Conservation (phyloP, 2,329 filamentous ascomycete genomes). For the Nothophoma quercina region DNA sequence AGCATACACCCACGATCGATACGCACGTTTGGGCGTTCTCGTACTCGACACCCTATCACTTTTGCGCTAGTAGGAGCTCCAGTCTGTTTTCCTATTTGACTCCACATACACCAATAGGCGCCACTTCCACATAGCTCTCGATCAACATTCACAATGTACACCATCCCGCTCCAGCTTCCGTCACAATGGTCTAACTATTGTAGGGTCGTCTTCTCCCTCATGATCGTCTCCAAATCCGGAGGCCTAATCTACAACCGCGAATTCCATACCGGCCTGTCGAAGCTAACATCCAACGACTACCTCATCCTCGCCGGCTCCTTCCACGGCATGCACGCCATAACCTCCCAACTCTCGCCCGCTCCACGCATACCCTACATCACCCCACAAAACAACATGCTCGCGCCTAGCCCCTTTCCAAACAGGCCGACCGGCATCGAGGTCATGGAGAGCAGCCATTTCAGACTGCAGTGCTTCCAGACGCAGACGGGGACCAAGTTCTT, state of each 20-base stretch:
- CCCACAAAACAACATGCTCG: conserved; percentile 26
- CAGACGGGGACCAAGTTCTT: conserved; percentile 95
- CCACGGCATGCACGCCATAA: conserved; percentile 78
- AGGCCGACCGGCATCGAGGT: conserved; percentile 82
- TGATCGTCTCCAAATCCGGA: conserved; percentile 98
- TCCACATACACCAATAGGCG: too few species aligned
- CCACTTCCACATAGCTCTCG: too few species aligned
- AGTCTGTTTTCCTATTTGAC: not conserved
- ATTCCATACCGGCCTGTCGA: conserved; percentile 86
- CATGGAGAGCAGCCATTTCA: conserved; percentile 92
- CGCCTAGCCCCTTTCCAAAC: conserved; percentile 43
- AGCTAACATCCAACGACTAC: conserved; percentile 94
- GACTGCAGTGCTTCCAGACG: conserved; percentile 94
- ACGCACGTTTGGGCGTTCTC: conserved; percentile 1
- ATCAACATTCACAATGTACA: conserved; percentile 27
- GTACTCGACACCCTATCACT: not conserved
- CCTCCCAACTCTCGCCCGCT: conserved; percentile 51
- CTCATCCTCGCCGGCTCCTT: conserved; percentile 97
- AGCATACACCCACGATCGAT: not conserved
- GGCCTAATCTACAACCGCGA: conserved; percentile 95
- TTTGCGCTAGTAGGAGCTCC: too few species aligned
- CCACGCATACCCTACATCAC: conserved; percentile 36
- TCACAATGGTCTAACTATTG: too few species aligned
- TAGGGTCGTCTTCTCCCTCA: conserved; percentile 95
- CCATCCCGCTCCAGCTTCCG: too few species aligned